These are phyloP conservation scores for Aaosphaeria pasadenensis DNA, from an alignment of 2,329 filamentous ascomycete genomes.

Conservation along the genomic window DNA sequence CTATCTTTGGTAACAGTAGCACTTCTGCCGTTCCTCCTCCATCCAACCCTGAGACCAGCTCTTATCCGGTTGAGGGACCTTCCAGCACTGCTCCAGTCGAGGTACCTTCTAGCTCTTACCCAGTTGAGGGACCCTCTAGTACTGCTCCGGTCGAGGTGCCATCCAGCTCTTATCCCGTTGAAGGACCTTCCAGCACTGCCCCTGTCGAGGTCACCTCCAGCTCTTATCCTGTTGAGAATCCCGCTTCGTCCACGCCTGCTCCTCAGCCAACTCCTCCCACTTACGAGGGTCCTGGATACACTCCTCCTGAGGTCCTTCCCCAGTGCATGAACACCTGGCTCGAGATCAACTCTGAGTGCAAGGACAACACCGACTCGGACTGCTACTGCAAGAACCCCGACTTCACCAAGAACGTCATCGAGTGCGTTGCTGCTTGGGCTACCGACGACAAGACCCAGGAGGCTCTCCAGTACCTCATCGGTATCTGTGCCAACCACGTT, in stretches of 20 bases:
- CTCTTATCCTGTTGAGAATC: constrained; percentile 4
- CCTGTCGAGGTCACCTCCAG: constrained; percentile 1
- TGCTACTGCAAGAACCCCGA: constrained; percentile 84
- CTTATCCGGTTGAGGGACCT: not conserved
- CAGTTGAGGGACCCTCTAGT: not conserved
- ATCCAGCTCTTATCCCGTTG: constrained; percentile 1
- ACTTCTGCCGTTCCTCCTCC: not conserved
- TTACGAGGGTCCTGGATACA: constrained; percentile 8
- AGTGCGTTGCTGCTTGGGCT: constrained; percentile 75
- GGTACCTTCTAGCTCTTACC: constrained; percentile 5
- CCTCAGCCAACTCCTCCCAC: constrained; percentile 14
- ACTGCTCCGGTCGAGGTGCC: not conserved
- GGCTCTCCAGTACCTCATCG: constrained; percentile 81
- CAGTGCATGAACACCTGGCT: constrained; percentile 92
- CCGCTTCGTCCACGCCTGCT: not conserved
- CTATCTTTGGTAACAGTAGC: not conserved
- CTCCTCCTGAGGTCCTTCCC: constrained; percentile 69
- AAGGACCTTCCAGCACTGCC: not conserved
- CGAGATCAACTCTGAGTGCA: constrained; percentile 64
- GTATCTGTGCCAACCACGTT: constrained; percentile 78
- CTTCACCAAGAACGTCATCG: constrained; percentile 76
- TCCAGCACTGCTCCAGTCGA: not conserved
- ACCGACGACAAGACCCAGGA: constrained; percentile 61
- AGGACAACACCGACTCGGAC: constrained; percentile 73
- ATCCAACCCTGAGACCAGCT: not conserved